Evolutionary conservation across 2,329 filamentous ascomycete genomes (phyloP), one percentile per base, ranked within the genome.

Genomic region (Colletotrichum plurivorum): DNA sequence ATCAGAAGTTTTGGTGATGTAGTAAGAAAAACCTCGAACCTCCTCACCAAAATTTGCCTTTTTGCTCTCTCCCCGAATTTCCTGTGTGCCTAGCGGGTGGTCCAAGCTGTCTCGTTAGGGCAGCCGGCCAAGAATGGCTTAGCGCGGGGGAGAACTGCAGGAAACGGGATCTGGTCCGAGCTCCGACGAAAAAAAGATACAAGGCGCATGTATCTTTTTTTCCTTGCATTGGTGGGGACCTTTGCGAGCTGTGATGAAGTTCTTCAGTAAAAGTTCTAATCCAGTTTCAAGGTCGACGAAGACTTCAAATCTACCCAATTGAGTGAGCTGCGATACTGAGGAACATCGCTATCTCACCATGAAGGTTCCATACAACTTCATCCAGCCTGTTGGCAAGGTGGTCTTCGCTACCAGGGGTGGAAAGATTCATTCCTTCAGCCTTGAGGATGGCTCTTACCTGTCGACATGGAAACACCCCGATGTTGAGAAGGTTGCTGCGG

Each of bases 401-500:
- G 79, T 98, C 18, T 86, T 97, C 73, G 93, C 92, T 45, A 93
- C 93, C 27, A 90, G 90, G 70, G 94, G 93, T 15, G 88, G 91
- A 55, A 88, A 86, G 73, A 88, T 98, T 62, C 88, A 93, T 75
- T 88, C 89, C 2, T 92, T 94, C 77, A 85, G 84, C 75, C 80
- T 90, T 7, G 75, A 82, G n/a, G 84, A 88, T 70, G 88, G 90
- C 39, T 79, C 82, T 55, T 82, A 89, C 59, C 78, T 93, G 18
- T 89, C 88, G 51, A 83, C 85, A 75, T 94, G 92, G 92, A 83
- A 82, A 64, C 84, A 87, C 69, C 84, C 84, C 7, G 78, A 82
- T 72, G 77, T 79, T 58, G 76, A 78, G 61, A 78, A 79, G 64
- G 73, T 77, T 25, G 55, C 73, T 39, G 72, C 69, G n/a, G 62